Conservation (phyloP, 345 rosid species). For the Gossypium australe region DNA sequence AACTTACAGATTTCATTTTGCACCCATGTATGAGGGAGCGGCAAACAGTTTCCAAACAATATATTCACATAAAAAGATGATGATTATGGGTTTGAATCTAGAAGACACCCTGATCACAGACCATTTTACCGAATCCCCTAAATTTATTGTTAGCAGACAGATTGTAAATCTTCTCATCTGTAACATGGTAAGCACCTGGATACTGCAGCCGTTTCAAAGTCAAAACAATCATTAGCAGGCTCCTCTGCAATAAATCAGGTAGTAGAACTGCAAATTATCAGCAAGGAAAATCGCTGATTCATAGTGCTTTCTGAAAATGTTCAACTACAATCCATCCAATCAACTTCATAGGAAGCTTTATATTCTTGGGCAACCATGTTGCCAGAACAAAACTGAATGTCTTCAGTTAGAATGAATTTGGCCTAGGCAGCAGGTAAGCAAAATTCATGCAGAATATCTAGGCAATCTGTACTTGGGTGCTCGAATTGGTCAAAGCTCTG, state of each 20-base stretch:
- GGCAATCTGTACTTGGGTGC: too few species aligned
- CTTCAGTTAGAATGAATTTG: not conserved
- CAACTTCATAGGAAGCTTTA: not conserved
- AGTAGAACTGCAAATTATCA: not conserved
- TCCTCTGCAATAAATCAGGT: not conserved
- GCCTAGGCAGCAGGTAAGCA: not conserved
- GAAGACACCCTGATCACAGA: too few species aligned
- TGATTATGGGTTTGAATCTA: too few species aligned
- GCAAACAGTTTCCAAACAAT: too few species aligned
- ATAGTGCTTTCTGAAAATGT: not conserved
- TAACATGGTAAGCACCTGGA: too few species aligned
- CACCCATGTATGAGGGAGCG: too few species aligned
- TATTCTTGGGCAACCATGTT: not conserved
- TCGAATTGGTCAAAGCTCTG: not conserved
- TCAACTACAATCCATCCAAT: not conserved
- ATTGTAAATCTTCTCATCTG: too few species aligned
- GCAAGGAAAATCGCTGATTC: not conserved
- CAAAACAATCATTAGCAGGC: not conserved
- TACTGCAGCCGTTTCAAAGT: too few species aligned
- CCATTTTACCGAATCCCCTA: too few species aligned
- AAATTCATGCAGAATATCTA: not conserved
- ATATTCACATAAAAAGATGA: too few species aligned
- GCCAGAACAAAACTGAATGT: not conserved
- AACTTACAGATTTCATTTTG: too few species aligned
- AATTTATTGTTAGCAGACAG: too few species aligned